phyloP scores from a whole-genome alignment of 148 eudicot species.

The Fagopyrum homotropicum region DNA sequence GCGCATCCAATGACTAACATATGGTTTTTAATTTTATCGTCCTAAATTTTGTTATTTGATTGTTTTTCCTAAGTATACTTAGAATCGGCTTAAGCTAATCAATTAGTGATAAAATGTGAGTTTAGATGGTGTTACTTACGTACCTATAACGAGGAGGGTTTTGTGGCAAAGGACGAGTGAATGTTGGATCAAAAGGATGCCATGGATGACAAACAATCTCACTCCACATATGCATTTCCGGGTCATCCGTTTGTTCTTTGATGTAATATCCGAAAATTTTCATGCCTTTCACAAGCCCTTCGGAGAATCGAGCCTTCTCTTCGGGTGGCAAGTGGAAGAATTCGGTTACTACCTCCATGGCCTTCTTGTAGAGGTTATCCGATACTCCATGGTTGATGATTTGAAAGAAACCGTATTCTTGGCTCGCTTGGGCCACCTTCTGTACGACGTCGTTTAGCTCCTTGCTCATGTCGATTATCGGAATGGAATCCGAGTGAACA shows the following conservation, averaged over 20 bases:
- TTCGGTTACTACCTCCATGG: constrained; percentile 19
- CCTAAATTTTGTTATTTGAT: too few species aligned
- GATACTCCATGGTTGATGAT: constrained; percentile 30
- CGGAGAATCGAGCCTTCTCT: constrained; percentile 21
- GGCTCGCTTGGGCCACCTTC: constrained; percentile 20
- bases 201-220: constrained; percentile 25
- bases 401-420: constrained; percentile 28
- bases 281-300: constrained; percentile 22
- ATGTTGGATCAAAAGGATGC: constrained; percentile 17
- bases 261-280: constrained; percentile 21
- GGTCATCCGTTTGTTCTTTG: constrained; percentile 11
- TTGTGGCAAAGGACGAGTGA: constrained; percentile 12
- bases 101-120: too few species aligned
- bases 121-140: neutral
- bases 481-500: constrained; percentile 12
- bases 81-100: too few species aligned
- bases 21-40: too few species aligned
- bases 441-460: neutral
- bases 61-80: too few species aligned
- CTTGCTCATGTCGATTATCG: constrained; percentile 19
- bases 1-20: too few species aligned
- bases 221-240: constrained; percentile 20
- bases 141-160: constrained; percentile 22
- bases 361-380: constrained; percentile 15
- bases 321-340: constrained; percentile 27